A percentile compares a stretch with the other conserved stretches of the same genome.
Evolutionary conservation across 495 filamentous ascomycete species (phyloP).

Genomic region (Cryomyces minteri): DNA sequence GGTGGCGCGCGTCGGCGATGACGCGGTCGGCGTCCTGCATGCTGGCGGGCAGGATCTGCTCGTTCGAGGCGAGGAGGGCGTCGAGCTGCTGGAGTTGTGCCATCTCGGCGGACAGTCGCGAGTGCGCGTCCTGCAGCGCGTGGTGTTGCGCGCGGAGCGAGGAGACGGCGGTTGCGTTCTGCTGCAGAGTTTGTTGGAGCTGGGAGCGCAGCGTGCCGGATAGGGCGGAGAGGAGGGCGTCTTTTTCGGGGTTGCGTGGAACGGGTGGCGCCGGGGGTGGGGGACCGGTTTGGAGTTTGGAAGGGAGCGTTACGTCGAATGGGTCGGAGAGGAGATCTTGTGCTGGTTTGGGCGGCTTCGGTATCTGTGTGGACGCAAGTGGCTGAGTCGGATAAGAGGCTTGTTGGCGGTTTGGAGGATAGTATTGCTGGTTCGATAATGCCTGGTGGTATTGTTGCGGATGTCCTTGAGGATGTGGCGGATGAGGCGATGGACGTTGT

Average conservation of each 20-base stretch:
- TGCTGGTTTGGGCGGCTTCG: slow-evolving; percentile 24
- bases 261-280: slow-evolving; percentile 57
- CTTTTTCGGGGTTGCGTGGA: slow-evolving; percentile 92
- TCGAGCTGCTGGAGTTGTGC: slow-evolving; percentile 48
- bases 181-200: slow-evolving; percentile 39
- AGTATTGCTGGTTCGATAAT: not conserved
- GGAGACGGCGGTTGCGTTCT: slow-evolving; percentile 50
- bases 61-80: slow-evolving; percentile 54
- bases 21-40: slow-evolving; percentile 64
- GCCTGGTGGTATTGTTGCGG: not conserved
- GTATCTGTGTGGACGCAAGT: slow-evolving; percentile 3
- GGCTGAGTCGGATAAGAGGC: not conserved
- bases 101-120: slow-evolving; percentile 51
- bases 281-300: slow-evolving; percentile 21
- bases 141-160: slow-evolving; percentile 62
- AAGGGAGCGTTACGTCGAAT: slow-evolving; percentile 47
- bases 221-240: slow-evolving; percentile 63
- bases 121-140: slow-evolving; percentile 50
- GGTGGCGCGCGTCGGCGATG: slow-evolving; percentile 42
- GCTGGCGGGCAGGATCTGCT: slow-evolving; percentile 52
- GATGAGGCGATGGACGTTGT: not conserved
- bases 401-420: not conserved
- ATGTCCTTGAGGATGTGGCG: slow-evolving; percentile 1
- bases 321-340: slow-evolving; percentile 53
- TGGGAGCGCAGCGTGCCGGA: slow-evolving; percentile 47